Evolutionary conservation across 768 basidiomycete species (phyloP).

Genomic region (Pleurotus djamor): DNA sequence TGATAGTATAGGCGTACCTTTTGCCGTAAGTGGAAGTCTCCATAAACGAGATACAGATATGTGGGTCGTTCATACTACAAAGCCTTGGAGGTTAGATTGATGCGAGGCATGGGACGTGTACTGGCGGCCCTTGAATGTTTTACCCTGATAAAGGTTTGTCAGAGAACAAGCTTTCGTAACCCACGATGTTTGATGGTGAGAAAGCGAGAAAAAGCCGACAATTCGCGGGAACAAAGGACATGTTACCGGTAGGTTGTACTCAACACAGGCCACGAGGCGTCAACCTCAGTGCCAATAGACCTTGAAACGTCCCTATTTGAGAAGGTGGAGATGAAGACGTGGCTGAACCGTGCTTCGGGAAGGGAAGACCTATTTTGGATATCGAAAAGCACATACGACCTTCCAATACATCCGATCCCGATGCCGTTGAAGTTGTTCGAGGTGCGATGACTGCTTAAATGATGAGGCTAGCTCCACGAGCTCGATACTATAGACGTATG

Average conservation of each 20-base stretch:
- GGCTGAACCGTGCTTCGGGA: background rate
- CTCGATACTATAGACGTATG: too few relatives aligned
- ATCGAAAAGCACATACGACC: constrained; percentile 4
- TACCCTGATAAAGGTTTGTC: background rate
- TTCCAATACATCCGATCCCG: background rate
- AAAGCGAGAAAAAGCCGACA: constrained; percentile 8
- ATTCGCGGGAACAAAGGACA: background rate
- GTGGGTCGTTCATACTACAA: background rate
- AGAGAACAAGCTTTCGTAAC: background rate
- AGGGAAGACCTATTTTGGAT: too few relatives aligned
- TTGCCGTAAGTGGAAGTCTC: background rate
- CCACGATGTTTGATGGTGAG: constrained; percentile 1
- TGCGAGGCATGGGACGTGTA: background rate
- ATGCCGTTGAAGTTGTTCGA: background rate
- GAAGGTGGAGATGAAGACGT: background rate
- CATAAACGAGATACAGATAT: background rate
- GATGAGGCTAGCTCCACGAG: background rate
- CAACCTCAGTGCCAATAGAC: background rate
- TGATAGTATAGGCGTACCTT: background rate
- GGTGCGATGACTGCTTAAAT: background rate
- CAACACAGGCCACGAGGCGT: background rate
- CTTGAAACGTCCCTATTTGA: background rate
- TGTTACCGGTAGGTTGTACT: background rate
- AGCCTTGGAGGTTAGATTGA: background rate
- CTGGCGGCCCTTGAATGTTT: background rate